These are phyloP conservation scores for Pleurotus salmoneostramineus DNA, from an alignment of 768 basidiomycete species.

Conservation along the genomic window DNA sequence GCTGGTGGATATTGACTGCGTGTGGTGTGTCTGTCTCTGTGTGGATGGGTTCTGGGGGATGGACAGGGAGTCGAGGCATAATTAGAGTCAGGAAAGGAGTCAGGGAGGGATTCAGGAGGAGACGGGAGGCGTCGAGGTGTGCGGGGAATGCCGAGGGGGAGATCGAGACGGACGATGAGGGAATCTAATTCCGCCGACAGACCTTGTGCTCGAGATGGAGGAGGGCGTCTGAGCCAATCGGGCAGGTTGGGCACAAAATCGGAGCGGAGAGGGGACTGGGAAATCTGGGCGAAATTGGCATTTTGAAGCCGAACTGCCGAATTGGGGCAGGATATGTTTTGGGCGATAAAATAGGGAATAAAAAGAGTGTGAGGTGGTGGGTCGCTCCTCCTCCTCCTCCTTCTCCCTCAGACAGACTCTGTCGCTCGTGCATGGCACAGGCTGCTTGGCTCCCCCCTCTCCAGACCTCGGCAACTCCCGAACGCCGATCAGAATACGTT, in stretches of 20 bases:
- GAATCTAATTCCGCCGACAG: slow-evolving; percentile 44
- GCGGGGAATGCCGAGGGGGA: slow-evolving; percentile 9
- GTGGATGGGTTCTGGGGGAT: not conserved
- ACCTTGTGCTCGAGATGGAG: slow-evolving; percentile 33
- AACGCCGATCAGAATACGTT: slow-evolving; percentile 53
- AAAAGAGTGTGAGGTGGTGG: slow-evolving; percentile 1
- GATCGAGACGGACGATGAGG: slow-evolving; percentile 21
- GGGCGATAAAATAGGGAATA: slow-evolving; percentile 7
- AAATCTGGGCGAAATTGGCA: slow-evolving; percentile 23
- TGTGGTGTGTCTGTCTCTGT: not conserved
- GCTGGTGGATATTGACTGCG: not conserved
- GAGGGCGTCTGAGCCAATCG: slow-evolving; percentile 39
- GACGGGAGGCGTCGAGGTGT: not conserved
- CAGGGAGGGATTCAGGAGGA: not conserved
- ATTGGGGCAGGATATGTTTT: slow-evolving; percentile 20
- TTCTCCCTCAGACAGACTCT: not conserved
- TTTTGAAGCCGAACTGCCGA: slow-evolving; percentile 12
- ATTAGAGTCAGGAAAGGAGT: not conserved
- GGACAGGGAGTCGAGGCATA: not conserved
- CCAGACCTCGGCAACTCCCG: slow-evolving; percentile 42
- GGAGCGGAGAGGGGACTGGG: slow-evolving; percentile 32
- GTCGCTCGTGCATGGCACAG: slow-evolving; percentile 29
- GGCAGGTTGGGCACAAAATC: slow-evolving; percentile 34
- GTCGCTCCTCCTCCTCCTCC: not conserved
- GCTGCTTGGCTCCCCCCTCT: slow-evolving; percentile 27